Conservation (phyloP, 2,329 filamentous ascomycete genomes). For the Colletotrichum melonis region DNA sequence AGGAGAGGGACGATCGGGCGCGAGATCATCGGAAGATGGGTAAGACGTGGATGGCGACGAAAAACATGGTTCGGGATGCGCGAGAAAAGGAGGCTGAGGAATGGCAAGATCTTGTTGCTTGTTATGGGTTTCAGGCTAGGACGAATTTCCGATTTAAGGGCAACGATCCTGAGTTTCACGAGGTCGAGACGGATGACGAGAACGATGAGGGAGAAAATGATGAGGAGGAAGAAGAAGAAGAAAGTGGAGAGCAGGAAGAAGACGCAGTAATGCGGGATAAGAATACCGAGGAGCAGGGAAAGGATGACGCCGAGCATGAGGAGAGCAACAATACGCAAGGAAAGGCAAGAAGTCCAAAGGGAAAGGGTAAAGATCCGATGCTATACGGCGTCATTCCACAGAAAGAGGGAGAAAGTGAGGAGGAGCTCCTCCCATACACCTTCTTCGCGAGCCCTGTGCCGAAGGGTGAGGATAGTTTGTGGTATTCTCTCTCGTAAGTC, state of each 20-base stretch:
- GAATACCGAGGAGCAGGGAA: no score
- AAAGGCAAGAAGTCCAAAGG: no score
- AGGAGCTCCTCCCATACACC: not conserved
- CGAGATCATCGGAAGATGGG: not conserved
- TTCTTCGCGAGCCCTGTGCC: constrained; percentile 12
- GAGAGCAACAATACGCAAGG: no score
- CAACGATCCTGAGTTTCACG: no score
- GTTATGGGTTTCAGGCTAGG: constrained; percentile 10
- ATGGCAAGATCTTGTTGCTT: not conserved
- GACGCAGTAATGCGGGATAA: no score
- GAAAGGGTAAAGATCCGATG: no score
- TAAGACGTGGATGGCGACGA: constrained; percentile 7
- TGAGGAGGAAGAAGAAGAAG: no score
- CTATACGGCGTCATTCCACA: not conserved
- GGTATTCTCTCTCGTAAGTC: constrained; percentile 26
- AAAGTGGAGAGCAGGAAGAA: no score
- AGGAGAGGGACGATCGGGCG: not conserved
- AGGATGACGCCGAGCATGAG: no score
- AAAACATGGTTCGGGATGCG: not conserved
- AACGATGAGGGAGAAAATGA: no score
- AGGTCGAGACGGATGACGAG: no score
- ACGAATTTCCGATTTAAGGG: not conserved
- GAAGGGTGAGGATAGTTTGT: constrained; percentile 15
- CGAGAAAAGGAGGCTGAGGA: not conserved
- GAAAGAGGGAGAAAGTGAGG: not conserved